Evolutionary conservation across 352 stramenopile genomes (phyloP).

Genomic region (Phytophthora podocarpi): DNA sequence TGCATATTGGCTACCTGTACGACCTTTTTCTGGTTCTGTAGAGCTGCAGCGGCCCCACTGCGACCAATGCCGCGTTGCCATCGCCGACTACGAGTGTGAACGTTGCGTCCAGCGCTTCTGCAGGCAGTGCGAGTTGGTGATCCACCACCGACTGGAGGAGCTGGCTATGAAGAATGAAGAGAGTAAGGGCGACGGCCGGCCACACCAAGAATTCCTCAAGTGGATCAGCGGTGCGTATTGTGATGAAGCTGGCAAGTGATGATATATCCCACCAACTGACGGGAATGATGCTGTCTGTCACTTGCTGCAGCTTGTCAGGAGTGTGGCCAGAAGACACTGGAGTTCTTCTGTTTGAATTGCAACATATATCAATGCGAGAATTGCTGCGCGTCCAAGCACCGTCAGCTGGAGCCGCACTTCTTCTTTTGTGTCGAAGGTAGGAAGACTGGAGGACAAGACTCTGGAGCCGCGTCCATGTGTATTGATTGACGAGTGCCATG

Average conservation of each 20-base stretch:
- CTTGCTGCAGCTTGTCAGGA: slow-evolving; percentile 52
- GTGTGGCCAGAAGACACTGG: slow-evolving; percentile 43
- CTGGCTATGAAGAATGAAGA: slow-evolving; percentile 41
- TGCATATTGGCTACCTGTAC: not conserved
- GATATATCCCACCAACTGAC: not conserved
- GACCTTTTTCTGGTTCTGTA: slow-evolving; percentile 9
- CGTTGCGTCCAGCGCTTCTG: slow-evolving; percentile 57
- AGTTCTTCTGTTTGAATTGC: slow-evolving; percentile 68
- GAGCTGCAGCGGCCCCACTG: slow-evolving; percentile 57
- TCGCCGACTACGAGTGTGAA: slow-evolving; percentile 51
- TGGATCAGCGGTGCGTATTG: slow-evolving; percentile 48
- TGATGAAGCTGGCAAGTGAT: not conserved
- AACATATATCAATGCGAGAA: slow-evolving; percentile 59
- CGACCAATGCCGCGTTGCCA: slow-evolving; percentile 37
- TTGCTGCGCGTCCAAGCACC: slow-evolving; percentile 54
- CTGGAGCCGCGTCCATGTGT: not conserved
- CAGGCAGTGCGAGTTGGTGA: slow-evolving; percentile 42
- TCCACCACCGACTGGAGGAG: slow-evolving; percentile 43
- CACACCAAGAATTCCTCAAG: slow-evolving; percentile 52
- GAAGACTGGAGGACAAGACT: not conserved
- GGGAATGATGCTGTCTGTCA: not conserved
- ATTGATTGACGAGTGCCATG: not conserved
- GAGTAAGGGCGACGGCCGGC: slow-evolving; percentile 49
- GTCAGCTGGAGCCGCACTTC: slow-evolving; percentile 42
- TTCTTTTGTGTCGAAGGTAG: slow-evolving; percentile 67